These are phyloP conservation scores for Coemansia sp. DNA, from an alignment of 192 early-diverging fungal genomes.

Conservation along the genomic window DNA sequence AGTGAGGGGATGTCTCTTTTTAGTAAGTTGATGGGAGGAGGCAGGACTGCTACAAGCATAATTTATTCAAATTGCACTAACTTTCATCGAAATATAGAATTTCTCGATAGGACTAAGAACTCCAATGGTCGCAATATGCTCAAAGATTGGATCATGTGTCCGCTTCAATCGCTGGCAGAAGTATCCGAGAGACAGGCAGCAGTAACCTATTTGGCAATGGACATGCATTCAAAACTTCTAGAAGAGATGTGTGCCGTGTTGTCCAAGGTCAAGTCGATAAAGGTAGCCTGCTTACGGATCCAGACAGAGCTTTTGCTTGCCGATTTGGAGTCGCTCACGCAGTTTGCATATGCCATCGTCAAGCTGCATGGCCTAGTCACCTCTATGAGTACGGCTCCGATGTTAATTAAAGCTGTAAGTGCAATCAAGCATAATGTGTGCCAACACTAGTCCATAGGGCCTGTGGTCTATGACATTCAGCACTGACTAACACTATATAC, in stretches of 20 bases:
- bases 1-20: slow-evolving; percentile 77
- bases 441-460: neutral
- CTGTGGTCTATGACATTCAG: neutral
- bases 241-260: slow-evolving; percentile 17
- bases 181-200: slow-evolving; percentile 39
- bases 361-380: slow-evolving; percentile 23
- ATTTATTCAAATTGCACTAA: neutral
- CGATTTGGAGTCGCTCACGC: slow-evolving; percentile 36
- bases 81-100: slow-evolving; percentile 12
- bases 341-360: slow-evolving; percentile 38
- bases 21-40: slow-evolving; percentile 50
- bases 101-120: slow-evolving; percentile 44
- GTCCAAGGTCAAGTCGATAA: slow-evolving; percentile 23
- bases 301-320: slow-evolving; percentile 32
- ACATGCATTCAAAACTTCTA: neutral
- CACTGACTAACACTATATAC: neutral
- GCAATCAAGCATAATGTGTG: neutral
- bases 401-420: slow-evolving; percentile 32
- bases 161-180: slow-evolving; percentile 25
- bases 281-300: slow-evolving; percentile 27
- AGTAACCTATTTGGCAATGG: slow-evolving; percentile 10
- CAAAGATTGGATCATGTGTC: slow-evolving; percentile 31
- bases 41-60: neutral
- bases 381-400: slow-evolving; percentile 15
- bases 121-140: slow-evolving; percentile 36